These are phyloP conservation scores for Aotearoamyces nothofagi DNA, from an alignment of 2,329 filamentous ascomycete species.

Conservation along the genomic window DNA sequence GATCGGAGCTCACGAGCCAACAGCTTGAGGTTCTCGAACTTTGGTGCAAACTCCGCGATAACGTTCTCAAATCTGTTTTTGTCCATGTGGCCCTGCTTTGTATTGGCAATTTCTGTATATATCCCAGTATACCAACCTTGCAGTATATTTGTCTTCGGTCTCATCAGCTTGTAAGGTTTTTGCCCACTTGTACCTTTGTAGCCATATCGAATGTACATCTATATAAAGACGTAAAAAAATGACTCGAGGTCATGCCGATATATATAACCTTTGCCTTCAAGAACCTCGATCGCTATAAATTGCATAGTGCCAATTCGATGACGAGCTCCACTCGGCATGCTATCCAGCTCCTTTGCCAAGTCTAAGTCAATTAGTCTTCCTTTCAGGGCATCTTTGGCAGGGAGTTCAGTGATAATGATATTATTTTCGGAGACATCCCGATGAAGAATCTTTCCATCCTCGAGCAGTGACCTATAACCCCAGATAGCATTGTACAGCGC, in stretches of 20 bases:
- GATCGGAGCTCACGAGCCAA: constrained; percentile 4
- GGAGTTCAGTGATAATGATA: constrained; percentile 18
- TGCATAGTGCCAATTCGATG: constrained; percentile 17
- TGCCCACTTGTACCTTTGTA: constrained; percentile 3
- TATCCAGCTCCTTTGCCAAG: constrained; percentile 16
- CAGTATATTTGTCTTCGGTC: constrained; percentile 1
- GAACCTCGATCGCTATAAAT: constrained; percentile 21
- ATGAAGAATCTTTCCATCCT: constrained; percentile 19
- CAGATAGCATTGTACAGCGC: constrained; percentile 20
- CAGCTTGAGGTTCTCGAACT: constrained; percentile 9
- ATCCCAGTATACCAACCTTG: constrained; percentile 13
- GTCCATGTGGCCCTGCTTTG: constrained; percentile 9
- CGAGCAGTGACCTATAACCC: constrained; percentile 19
- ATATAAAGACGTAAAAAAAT: constrained; percentile 20
- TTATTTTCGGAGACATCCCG: constrained; percentile 20
- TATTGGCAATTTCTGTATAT: constrained; percentile 12
- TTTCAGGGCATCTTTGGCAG: constrained; percentile 8
- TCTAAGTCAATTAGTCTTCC: constrained; percentile 23
- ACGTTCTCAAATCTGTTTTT: constrained; percentile 11
- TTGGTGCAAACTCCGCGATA: constrained; percentile 12
- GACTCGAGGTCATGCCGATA: constrained; percentile 20
- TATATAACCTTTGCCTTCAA: constrained; percentile 15
- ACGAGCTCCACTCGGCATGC: constrained; percentile 10
- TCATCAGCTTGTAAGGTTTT: constrained; percentile 6
- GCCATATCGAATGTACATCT: constrained; percentile 12